Base-by-base conservation (phyloP, 78 protist species). In the Bodo saltans region DNA sequence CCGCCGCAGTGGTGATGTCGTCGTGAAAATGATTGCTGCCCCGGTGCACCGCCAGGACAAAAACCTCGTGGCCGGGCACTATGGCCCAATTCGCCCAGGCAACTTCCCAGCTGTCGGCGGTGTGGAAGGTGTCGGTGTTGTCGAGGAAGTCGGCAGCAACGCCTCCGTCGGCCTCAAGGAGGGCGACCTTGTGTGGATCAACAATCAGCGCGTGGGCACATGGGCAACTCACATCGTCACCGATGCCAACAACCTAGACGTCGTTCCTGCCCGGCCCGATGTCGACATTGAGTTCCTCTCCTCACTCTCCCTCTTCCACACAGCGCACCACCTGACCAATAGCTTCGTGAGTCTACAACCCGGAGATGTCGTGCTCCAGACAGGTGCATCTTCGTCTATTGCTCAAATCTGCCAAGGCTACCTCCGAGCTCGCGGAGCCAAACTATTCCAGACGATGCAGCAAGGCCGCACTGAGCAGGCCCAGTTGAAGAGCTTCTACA, bases 41-140 rank as follows among this genome's bases (percentile, higher is more conserved):
- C 94, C 97, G 71, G 75, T 95, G 74, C 91, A 95, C 74, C 96
- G 95, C 40, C 90, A 93, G 4, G 97, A 95, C 79, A 53, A 92
- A 74, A 95, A 95, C 82, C 42, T 71, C 47, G 74, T 92, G 69
- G 82, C 91, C 83, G 97, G 97, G 33, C 70, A 68, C 53, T 95
- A 95, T 76, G 93, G 94, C 4, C 29, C 8, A 8, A 41, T 86
- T 29, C 32, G 76, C 42, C 90, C 95, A 0, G 53, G 83, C 37
- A 12, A 28, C 26, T 68, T 92, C 37, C 94, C 95, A 26, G 91
- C 96, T 0, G 88, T 93, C 3, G 98, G 92, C 33, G 98, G 98
- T 30, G 78, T 70, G 32, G 95, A 90, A 74, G 91, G 93, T 70
- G 90, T 90, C 29, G 97, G 94, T 29, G 42, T 82, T 28, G 94